Evolutionary conservation across 2,329 filamentous ascomycete genomes (phyloP).

Genomic region (Ophiostoma tasmaniense): DNA sequence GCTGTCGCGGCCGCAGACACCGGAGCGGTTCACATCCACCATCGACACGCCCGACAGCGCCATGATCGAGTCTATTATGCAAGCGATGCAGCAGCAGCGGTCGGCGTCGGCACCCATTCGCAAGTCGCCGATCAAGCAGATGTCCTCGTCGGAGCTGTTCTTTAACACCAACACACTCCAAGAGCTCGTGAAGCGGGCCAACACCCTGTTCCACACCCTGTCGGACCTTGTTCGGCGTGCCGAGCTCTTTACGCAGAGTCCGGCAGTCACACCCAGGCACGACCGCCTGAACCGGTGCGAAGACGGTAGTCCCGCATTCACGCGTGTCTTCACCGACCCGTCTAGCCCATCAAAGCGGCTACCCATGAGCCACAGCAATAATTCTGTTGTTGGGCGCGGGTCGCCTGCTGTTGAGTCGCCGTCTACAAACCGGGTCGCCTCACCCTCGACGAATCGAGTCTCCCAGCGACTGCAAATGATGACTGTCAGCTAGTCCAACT

Average conservation of each 20-base stretch:
- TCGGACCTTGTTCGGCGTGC: constrained; percentile 52
- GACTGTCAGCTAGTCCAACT: constrained; percentile 43
- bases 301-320: constrained; percentile 59
- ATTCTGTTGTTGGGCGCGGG: constrained; percentile 37
- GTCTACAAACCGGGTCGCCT: constrained; percentile 39
- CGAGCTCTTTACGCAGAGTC: constrained; percentile 50
- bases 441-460: constrained; percentile 43
- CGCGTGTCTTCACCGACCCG: constrained; percentile 56
- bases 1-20: constrained; percentile 32
- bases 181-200: constrained; percentile 54
- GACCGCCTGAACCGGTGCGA: constrained; percentile 33
- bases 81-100: constrained; percentile 52
- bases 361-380: constrained; percentile 46
- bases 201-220: constrained; percentile 49
- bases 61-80: constrained; percentile 54
- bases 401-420: constrained; percentile 44
- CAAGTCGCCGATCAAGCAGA: constrained; percentile 27
- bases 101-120: constrained; percentile 34
- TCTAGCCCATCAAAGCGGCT: constrained; percentile 45
- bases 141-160: constrained; percentile 47
- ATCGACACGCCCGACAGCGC: constrained; percentile 31
- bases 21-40: constrained; percentile 27
- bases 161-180: constrained; percentile 63
- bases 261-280: constrained; percentile 41
- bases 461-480: constrained; percentile 54